Base-by-base conservation (phyloP, 1,284 basidiomycete species). In the Xerocomus nothofagi region DNA sequence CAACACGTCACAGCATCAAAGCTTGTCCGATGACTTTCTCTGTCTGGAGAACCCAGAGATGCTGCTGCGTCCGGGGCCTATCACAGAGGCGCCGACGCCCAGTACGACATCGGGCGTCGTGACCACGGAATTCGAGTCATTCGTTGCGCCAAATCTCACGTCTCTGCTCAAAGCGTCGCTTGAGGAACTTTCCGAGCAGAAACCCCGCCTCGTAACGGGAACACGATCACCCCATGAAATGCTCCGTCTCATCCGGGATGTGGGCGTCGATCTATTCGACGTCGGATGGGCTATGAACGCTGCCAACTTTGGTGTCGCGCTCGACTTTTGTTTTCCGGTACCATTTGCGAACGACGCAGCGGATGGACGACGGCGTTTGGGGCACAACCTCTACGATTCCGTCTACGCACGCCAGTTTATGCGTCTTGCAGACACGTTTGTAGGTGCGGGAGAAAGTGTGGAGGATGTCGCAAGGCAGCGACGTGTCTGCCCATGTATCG, bases 261-360 rank as follows among this genome's bases (percentile, higher is more conserved):
- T 84, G 4, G 90, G 91, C 0, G 63, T 88, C 12, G 91, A 93
- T 60, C 56, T 91, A 0, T 85, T 92, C 53, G 88, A 91, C 57
- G 77, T 79, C 0, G 73, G 73, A 11, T 92, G 86, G 82, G 87
- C 81, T 0, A 79, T 84, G 57, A 65, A 75, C 11, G 79, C 81
- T 1, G 85, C 85, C 6, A 73, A 82, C 49, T 61, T 81, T 17
- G 90, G 91, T 15, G 68, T 92, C 23, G 86, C 83, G 0, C 70
- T 93, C 4, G 88, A 91, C 59, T 91, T 93, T 64, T 61, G 61
- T 3, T 93, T 93, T 63, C 88, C 89, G 0, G 74, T 71, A 1
- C 65, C 70, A n/a, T n/a, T n/a, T 14, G 38, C 30, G 0, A 26
- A n/a, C n/a, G 45, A 37, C 20, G 27, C 4, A 4, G 60, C 52